These are phyloP conservation scores for Fusarium sp. DNA, from an alignment of 2,329 filamentous ascomycete species.

Conservation along the genomic window DNA sequence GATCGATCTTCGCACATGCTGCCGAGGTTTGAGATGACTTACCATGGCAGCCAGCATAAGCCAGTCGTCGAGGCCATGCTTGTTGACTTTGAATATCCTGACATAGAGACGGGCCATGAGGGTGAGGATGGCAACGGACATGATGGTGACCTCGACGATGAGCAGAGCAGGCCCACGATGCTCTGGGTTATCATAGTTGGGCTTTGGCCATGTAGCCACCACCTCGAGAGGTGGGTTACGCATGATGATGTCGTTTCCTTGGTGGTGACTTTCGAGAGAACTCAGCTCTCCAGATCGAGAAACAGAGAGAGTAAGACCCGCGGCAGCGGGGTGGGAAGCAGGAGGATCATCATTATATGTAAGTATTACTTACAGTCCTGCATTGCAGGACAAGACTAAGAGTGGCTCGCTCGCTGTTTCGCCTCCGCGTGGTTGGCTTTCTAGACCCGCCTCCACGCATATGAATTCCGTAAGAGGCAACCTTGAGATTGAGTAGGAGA, in stretches of 20 bases:
- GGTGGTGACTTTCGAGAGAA: constrained; percentile 5
- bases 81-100: constrained; percentile 49
- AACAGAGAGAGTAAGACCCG: constrained; percentile 53
- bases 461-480: constrained; percentile 14
- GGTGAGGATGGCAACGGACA: constrained; percentile 50
- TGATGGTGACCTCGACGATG: constrained; percentile 52
- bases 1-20: constrained; percentile 15
- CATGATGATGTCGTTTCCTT: constrained; percentile 41
- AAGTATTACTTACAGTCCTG: constrained; percentile 1
- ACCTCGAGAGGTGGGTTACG: constrained; percentile 52
- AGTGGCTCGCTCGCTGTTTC: constrained; percentile 3
- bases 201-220: constrained; percentile 51
- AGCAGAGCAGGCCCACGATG: constrained; percentile 53
- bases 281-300: constrained; percentile 13
- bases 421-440: constrained; percentile 27
- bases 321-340: constrained; percentile 11
- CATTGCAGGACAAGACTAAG: not conserved
- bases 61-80: constrained; percentile 55
- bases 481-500: constrained; percentile 7
- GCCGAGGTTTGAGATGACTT: constrained; percentile 31
- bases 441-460: constrained; percentile 36
- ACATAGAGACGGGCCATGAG: constrained; percentile 54
- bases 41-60: constrained; percentile 55
- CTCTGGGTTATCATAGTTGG: constrained; percentile 53
- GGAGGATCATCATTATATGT: constrained; percentile 38